A percentile compares a stretch with the other conserved stretches of the same genome.
Conservation (phyloP, 768 basidiomycete species). For the Floccularia luteovirens region DNA sequence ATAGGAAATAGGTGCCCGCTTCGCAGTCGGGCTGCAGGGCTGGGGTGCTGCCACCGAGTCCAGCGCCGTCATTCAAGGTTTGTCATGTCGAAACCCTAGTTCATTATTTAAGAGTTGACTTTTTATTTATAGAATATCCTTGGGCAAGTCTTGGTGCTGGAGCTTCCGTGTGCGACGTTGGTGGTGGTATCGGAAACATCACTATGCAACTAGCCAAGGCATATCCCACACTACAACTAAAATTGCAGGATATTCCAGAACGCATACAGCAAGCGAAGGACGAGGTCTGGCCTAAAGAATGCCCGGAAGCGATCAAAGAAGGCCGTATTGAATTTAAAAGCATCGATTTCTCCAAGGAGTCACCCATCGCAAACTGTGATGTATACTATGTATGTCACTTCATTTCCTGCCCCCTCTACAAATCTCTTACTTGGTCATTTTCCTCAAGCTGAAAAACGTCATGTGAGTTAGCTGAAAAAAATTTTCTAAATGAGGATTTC, state of each 20-base stretch:
- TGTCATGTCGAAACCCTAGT: not conserved
- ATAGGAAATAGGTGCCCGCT: slow-evolving; percentile 13
- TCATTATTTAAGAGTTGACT: not conserved
- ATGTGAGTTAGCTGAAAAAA: slow-evolving; percentile 11
- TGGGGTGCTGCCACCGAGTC: slow-evolving; percentile 23
- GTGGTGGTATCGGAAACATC: slow-evolving; percentile 28
- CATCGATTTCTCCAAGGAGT: slow-evolving; percentile 31
- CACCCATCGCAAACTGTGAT: slow-evolving; percentile 26
- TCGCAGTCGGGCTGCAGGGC: slow-evolving; percentile 24
- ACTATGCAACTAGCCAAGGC: slow-evolving; percentile 23
- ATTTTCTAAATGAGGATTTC: not conserved
- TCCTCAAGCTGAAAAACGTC: slow-evolving; percentile 19
- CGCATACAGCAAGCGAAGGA: slow-evolving; percentile 20
- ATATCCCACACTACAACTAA: slow-evolving; percentile 23
- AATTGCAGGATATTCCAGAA: slow-evolving; percentile 27
- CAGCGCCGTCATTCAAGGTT: slow-evolving; percentile 18
- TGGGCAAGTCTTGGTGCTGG: slow-evolving; percentile 18
- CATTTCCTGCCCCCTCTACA: not conserved
- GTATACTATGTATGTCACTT: slow-evolving; percentile 32
- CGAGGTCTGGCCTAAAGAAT: slow-evolving; percentile 25
- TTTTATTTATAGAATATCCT: slow-evolving; percentile 20
- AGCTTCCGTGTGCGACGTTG: slow-evolving; percentile 29
- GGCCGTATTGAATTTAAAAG: slow-evolving; percentile 26
- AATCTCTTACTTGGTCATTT: slow-evolving; percentile 1
- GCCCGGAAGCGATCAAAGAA: slow-evolving; percentile 25